These are phyloP conservation scores for Trichoderma sp. DNA, from an alignment of 2,329 filamentous ascomycete species.

Conservation along the genomic window DNA sequence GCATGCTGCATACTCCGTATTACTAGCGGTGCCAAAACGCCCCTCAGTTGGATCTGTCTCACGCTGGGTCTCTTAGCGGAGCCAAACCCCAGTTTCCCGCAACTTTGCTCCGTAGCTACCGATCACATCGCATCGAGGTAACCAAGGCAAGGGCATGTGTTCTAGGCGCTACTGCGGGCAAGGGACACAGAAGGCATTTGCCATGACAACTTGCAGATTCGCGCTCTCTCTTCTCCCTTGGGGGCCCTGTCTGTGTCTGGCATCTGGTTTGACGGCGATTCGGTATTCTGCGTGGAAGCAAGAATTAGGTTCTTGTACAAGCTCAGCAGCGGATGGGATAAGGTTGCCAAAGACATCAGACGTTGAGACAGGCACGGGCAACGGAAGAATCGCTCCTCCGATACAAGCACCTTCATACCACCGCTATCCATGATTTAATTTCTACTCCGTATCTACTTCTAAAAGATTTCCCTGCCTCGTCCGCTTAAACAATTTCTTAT, in stretches of 20 bases:
- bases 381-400: conserved; percentile 1
- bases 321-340: not conserved
- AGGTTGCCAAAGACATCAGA: not conserved
- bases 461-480: not conserved
- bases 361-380: not conserved
- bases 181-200: not conserved
- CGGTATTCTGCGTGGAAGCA: not conserved
- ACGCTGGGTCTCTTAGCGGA: not conserved
- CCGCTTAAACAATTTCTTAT: not conserved
- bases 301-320: not conserved
- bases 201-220: not conserved
- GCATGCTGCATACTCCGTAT: no score
- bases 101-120: not conserved
- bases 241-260: no score
- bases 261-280: not conserved
- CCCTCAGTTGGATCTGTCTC: not conserved
- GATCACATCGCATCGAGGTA: not conserved
- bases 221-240: not conserved
- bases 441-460: not conserved
- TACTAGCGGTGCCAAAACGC: not conserved
- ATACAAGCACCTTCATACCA: not conserved
- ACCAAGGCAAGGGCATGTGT: not conserved
- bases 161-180: conserved; percentile 2
- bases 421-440: not conserved
- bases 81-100: conserved; percentile 7